Conservation (phyloP, 768 basidiomycete genomes). For the Amanita polypyramis region DNA sequence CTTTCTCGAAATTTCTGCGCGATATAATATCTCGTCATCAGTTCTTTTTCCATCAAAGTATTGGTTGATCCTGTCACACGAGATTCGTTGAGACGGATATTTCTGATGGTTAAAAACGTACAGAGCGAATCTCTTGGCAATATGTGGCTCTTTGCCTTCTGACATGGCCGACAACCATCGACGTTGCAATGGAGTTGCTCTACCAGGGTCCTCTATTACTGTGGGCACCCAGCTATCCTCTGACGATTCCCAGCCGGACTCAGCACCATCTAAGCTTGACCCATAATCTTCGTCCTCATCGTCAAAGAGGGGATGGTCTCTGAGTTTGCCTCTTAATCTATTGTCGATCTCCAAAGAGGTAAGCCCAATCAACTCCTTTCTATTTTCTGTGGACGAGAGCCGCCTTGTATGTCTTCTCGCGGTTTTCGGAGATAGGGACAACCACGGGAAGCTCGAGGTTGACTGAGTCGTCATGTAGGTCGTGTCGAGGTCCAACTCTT, state of each 20-base stretch:
- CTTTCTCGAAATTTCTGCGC: constrained; percentile 75
- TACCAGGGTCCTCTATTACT: constrained; percentile 75
- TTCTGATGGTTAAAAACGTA: constrained; percentile 23
- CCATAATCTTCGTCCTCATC: constrained; percentile 23
- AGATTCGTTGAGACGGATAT: background rate
- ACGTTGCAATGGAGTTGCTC: constrained; percentile 69
- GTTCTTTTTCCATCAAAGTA: constrained; percentile 91
- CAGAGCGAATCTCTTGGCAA: constrained; percentile 71
- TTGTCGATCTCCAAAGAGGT: constrained; percentile 9
- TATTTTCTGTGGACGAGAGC: constrained; percentile 36
- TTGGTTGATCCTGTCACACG: constrained; percentile 60
- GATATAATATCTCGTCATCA: constrained; percentile 89
- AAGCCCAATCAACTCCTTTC: constrained; percentile 23
- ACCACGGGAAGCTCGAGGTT: constrained; percentile 28
- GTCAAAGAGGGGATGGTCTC: constrained; percentile 16
- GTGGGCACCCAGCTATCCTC: constrained; percentile 42
- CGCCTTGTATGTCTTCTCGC: constrained; percentile 36
- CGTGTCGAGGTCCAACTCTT: constrained; percentile 7
- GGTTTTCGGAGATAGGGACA: constrained; percentile 45
- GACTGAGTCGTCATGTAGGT: constrained; percentile 6
- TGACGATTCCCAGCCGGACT: constrained; percentile 36
- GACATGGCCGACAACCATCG: constrained; percentile 90
- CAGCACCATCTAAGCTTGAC: constrained; percentile 27
- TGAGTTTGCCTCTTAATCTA: constrained; percentile 3
- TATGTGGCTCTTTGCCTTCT: constrained; percentile 60